These are phyloP conservation scores for Tulasnella sp. DNA, from an alignment of 768 basidiomycete genomes.

Conservation along the genomic window DNA sequence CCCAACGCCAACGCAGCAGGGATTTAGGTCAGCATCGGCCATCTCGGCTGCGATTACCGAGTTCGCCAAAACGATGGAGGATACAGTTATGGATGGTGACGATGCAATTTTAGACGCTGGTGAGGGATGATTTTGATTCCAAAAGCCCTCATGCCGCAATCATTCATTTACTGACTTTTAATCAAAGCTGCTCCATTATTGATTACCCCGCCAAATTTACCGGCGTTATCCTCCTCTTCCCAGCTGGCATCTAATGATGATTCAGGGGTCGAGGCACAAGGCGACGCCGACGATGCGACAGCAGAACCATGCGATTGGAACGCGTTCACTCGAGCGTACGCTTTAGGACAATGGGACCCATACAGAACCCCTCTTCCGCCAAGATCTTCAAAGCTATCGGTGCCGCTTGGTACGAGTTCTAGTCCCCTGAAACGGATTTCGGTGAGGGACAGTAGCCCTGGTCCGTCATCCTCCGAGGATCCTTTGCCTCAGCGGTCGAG, in stretches of 20 bases:
- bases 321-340: constrained; percentile 66
- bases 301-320: constrained; percentile 46
- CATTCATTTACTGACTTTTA: background rate
- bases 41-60: background rate
- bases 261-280: background rate
- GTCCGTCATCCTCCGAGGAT: too few relatives aligned
- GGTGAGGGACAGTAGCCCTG: background rate
- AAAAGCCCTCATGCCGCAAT: background rate
- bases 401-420: constrained; percentile 21
- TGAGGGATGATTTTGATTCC: background rate
- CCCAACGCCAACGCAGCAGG: background rate
- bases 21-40: background rate
- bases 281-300: background rate
- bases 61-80: background rate
- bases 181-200: background rate
- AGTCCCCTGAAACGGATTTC: constrained; percentile 17
- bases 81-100: constrained; percentile 5
- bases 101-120: background rate
- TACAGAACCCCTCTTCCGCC: constrained; percentile 8
- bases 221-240: background rate
- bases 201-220: background rate
- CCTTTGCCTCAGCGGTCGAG: too few relatives aligned
- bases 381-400: constrained; percentile 39
- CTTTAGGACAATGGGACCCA: constrained; percentile 71
- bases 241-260: background rate